Base-by-base conservation (phyloP, 768 basidiomycete species). In the Lentinula boryana region DNA sequence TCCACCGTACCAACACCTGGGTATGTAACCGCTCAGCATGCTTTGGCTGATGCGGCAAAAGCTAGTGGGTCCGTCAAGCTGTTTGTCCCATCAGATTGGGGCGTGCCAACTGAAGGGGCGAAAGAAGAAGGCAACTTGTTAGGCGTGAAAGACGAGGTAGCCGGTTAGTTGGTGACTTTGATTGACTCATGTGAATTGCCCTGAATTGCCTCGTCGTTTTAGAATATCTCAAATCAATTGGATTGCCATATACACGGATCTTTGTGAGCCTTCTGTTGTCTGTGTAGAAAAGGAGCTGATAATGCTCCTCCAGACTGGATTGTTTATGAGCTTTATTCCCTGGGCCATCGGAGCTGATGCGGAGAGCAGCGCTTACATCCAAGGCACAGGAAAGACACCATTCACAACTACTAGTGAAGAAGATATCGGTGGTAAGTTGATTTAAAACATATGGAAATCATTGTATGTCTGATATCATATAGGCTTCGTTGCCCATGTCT, bases 21-120 rank as follows among this genome's bases (percentile, higher is more conserved):
- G 0, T 63, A 69, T 16, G 48, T 58, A 2, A 31, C 8, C 4
- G 63, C 63, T 13, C 74, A 75, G 58, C 56, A 58, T n/a, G 54
- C 65, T 1, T 56, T 77, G 27, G 74, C 70, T 8, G 70, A 72
- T 3, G 76, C 76, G 6, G 73, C 76, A 27, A 73, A 74, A 58
- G 67, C 64, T 36, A 74, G 73, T 1, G 71, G 68, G 1, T 21
- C 40, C 21, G 73, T 77, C 12, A 72, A 75, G 63, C 36, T 78
- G 50, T 76, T 77, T 51, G 74, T 76, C 15, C 74, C 76, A 8
- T 71, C 70, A 16, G 76, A 77, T 59, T 77, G 64, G 32, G 73
- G 76, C 15, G 65, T 73, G 62, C 68, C 73, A 16, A 76, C 69
- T 0, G 69, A 70, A 27, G 76, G 72, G 2, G 66, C 67, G 2